Base-by-base conservation (phyloP, 2,329 filamentous ascomycete genomes). In the Beauveria asiatica region DNA sequence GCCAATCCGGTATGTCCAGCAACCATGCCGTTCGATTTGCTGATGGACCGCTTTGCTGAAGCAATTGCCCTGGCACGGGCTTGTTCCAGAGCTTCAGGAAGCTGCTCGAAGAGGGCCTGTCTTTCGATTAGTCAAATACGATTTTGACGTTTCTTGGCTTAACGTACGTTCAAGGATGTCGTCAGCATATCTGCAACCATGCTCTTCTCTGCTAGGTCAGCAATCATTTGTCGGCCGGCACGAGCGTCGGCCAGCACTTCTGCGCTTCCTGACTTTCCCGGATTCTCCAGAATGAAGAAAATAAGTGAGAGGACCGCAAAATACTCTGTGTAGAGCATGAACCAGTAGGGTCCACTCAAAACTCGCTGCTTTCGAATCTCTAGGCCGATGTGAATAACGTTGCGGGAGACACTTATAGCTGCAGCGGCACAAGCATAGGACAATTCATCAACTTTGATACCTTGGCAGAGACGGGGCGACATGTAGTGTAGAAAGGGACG, bases 101-200 rank as follows among this genome's bases (percentile, higher is more conserved):
- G 75, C 68, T 92, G 85, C 62, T 94, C 89, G 70, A 97, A 97
- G 8, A 97, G 80, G 53, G 80, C 80, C 90, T 94, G 37, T 16
- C 39, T 66, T 19, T 64, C 54, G 30, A 13, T 51, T 59, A 53
- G 53, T 69, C 61, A 68, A 70, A 17, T 25, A 10, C 62, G 49
- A 49, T 27, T 33, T 30, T 8, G 44, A 50, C 27, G 2, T 39
- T 50, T 11, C 59, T 42, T 48, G 25, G 23, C 17, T 37, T 46
- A 5, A 75, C 84, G 72, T 79, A 93, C 90, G 70, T 85, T 83
- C 30, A 99, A 79, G 45, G 90, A 88, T 50, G 80, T 81, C 1
- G 89, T 90, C 68, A 95, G 94, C 63, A 90, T 82, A 70, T 97
- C 91, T 3, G 94, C 94, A 41, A 92, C 92, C 79, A 95, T 82